Evolutionary conservation across 2,329 filamentous ascomycete species (phyloP).

Genomic region (Colletotrichum gigasporum): DNA sequence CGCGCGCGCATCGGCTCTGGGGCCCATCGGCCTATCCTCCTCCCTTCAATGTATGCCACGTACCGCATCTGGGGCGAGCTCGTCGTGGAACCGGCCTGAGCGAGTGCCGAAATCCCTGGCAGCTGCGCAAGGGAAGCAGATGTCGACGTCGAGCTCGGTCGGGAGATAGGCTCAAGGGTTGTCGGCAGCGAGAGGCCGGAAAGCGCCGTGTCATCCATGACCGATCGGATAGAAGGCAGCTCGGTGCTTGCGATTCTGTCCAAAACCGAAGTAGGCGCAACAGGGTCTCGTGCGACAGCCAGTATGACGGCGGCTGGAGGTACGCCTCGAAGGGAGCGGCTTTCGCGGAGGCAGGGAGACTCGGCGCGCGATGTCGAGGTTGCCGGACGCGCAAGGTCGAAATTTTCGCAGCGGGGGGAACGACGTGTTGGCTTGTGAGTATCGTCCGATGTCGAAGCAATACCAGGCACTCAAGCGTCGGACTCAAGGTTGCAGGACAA

Average conservation of each 20-base stretch:
- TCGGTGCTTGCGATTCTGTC: constrained; percentile 9
- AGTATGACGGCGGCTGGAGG: constrained; percentile 10
- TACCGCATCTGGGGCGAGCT: constrained; percentile 59
- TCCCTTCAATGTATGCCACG: constrained; percentile 36
- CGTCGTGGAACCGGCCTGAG: constrained; percentile 49
- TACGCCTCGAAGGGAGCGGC: background rate
- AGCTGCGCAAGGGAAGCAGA: constrained; percentile 53
- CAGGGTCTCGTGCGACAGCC: constrained; percentile 13
- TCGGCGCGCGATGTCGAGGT: background rate
- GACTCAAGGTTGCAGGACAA: background rate
- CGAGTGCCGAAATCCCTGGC: constrained; percentile 56
- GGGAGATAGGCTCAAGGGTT: constrained; percentile 54
- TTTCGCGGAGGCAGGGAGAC: background rate
- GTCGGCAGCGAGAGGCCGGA: constrained; percentile 36
- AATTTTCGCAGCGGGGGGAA: background rate
- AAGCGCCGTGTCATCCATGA: constrained; percentile 55
- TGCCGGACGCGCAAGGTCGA: background rate
- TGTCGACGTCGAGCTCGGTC: constrained; percentile 59
- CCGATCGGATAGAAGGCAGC: constrained; percentile 26
- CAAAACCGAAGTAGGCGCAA: constrained; percentile 11
- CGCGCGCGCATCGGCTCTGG: background rate
- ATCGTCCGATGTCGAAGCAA: background rate
- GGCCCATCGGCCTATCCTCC: background rate
- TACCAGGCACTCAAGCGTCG: constrained; percentile 4
- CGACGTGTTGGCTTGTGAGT: background rate